These are phyloP conservation scores for Scolecobasidium constrictum DNA, from an alignment of 2,329 filamentous ascomycete species.

Conservation along the genomic window DNA sequence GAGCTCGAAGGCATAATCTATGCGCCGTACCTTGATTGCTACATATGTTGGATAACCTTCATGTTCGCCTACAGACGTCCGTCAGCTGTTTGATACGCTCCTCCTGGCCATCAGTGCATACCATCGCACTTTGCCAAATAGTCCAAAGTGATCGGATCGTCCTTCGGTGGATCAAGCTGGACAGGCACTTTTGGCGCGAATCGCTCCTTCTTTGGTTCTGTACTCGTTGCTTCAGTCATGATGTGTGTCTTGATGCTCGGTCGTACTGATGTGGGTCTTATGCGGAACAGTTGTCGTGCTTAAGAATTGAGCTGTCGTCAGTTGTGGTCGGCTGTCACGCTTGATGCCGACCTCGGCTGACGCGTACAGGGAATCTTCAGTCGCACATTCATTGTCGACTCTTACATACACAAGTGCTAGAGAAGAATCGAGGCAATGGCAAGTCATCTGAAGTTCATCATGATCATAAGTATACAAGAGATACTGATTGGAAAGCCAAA, in stretches of 20 bases:
- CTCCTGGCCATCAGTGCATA: slow-evolving; percentile 33
- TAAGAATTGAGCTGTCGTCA: not conserved
- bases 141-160: slow-evolving; percentile 72
- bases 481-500: too few relatives aligned
- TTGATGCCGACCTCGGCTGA: not conserved
- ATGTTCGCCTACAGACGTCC: slow-evolving; percentile 43
- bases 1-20: too few relatives aligned
- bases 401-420: too few relatives aligned
- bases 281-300: not conserved
- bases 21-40: slow-evolving; percentile 41
- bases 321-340: too few relatives aligned
- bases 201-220: slow-evolving; percentile 26
- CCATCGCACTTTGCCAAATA: slow-evolving; percentile 75
- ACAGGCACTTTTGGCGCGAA: slow-evolving; percentile 74
- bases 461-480: too few relatives aligned
- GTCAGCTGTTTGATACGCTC: not conserved
- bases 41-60: slow-evolving; percentile 50
- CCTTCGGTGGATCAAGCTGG: slow-evolving; percentile 70
- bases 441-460: too few relatives aligned
- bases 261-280: not conserved
- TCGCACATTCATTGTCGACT: too few relatives aligned
- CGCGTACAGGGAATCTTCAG: too few relatives aligned
- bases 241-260: not conserved
- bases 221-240: slow-evolving; percentile 11
- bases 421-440: too few relatives aligned